phyloP scores from a whole-genome alignment of 2,329 filamentous ascomycete genomes.

The Fusarium albidum region DNA sequence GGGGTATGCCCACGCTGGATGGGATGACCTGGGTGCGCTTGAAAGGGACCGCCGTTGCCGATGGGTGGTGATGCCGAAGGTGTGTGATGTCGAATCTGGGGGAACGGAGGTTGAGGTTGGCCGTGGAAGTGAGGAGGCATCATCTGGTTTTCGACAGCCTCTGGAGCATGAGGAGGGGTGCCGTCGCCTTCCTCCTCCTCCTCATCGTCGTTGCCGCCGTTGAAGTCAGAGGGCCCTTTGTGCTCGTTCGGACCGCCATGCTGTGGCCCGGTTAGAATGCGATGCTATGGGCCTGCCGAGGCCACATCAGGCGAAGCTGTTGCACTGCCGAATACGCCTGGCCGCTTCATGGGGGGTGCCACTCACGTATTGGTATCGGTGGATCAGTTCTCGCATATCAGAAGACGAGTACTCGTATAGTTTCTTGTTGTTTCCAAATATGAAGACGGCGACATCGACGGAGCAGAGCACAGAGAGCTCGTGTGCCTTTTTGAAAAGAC shows the following conservation, averaged over 20 bases:
- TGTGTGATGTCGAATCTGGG: constrained; percentile 82
- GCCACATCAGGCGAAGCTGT: not conserved
- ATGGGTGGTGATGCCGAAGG: constrained; percentile 91
- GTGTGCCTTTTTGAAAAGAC: constrained; percentile 99
- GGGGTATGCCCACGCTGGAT: constrained; percentile 79
- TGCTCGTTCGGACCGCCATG: constrained; percentile 95
- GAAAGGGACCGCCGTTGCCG: constrained; percentile 77
- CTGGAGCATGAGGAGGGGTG: constrained; percentile 73
- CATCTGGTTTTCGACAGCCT: constrained; percentile 65
- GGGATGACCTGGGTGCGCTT: constrained; percentile 51
- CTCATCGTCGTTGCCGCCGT: constrained; percentile 86
- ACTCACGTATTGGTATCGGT: constrained; percentile 89
- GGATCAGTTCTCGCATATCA: constrained; percentile 91
- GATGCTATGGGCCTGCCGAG: not conserved
- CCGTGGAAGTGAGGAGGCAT: constrained; percentile 76
- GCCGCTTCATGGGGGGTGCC: constrained; percentile 3
- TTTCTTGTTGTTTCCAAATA: constrained; percentile 99
- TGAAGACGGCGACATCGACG: constrained; percentile 97
- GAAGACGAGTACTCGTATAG: constrained; percentile 96
- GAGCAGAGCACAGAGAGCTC: constrained; percentile 98
- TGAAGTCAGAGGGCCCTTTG: constrained; percentile 93
- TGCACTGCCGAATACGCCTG: constrained; percentile 4
- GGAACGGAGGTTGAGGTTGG: constrained; percentile 67
- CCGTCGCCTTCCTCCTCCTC: constrained; percentile 77
- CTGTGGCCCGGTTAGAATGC: constrained; percentile 54